Conservation (phyloP, 768 basidiomycete genomes). For the Suillus ampliporus region DNA sequence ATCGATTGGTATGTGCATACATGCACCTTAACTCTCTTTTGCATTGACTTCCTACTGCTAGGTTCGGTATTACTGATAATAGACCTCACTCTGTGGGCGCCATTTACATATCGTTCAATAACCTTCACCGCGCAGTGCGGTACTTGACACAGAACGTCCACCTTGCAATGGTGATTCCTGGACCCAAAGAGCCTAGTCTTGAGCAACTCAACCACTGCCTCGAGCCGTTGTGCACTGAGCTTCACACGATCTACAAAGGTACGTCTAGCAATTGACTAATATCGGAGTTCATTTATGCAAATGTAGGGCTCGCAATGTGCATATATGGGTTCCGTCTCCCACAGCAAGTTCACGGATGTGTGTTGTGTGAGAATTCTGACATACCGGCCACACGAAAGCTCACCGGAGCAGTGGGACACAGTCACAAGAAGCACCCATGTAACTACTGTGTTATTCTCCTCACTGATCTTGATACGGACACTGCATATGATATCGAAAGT, state of each 20-base stretch:
- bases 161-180: constrained; percentile 40
- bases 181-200: constrained; percentile 38
- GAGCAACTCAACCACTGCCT: constrained; percentile 41
- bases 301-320: not conserved
- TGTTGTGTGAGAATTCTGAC: constrained; percentile 11
- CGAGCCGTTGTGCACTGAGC: constrained; percentile 36
- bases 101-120: constrained; percentile 19
- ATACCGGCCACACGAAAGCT: constrained; percentile 14
- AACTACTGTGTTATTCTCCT: constrained; percentile 27
- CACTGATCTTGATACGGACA: constrained; percentile 25
- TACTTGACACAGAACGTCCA: constrained; percentile 44
- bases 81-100: constrained; percentile 5
- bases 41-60: not conserved
- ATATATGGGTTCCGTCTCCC: constrained; percentile 4
- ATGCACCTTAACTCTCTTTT: not conserved
- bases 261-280: not conserved
- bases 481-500: constrained; percentile 18
- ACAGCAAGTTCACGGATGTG: constrained; percentile 1
- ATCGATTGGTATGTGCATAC: too few relatives aligned
- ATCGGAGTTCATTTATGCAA: constrained; percentile 20
- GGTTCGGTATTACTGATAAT: constrained; percentile 11
- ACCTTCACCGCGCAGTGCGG: constrained; percentile 39
- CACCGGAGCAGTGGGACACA: constrained; percentile 32
- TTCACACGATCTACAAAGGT: constrained; percentile 19
- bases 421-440: constrained; percentile 32